Evolutionary conservation across 371 early-diverging fungal genomes (phyloP), one percentile per base, ranked within the genome.

Genomic region (Rhizopus stolonifer): DNA sequence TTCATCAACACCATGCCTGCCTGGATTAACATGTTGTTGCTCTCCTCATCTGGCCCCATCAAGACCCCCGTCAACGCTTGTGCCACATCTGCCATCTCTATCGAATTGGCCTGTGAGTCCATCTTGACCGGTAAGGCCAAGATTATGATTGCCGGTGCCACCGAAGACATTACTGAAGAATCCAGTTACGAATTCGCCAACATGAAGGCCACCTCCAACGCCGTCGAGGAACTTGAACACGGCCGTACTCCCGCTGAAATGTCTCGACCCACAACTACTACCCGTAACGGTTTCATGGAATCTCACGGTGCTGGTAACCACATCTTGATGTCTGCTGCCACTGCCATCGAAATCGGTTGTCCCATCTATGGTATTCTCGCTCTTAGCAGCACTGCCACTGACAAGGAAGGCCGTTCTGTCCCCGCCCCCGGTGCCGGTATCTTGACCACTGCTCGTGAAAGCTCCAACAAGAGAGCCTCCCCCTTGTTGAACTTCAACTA

Each of bases 381-480:
- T 49, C 79, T 89, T 52, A 91, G 91, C 60, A 93, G 89, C 79
- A 95, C 96, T 51, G 95, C 97, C 36, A 91, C 93, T 46, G 97
- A 96, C 75, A 96, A 96, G 84, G 92, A 94, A 80, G 95, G 96
- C 44, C 90, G 95, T 56, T 93, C 93, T 11, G 87, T 95, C 19
- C 97, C 96, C 23, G 96, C 96, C 46, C 97, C 97, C 57, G 96
- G 95, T 59, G 92, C 95, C 66, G 95, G 96, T 79, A 88, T 96
- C 50, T 73, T 96, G 59, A 95, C 97, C 39, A 94, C 96, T 25
- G 96, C 96, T 60, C 88, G 93, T 56, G 95, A 95, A 71, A 64
- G 63, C 42, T 54, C 77, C 40, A 56, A 71, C 59, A 82, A 83
- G 69, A 75, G 81, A 67, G 63, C 78, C 9, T 87, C 88, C 29